Base-by-base conservation (phyloP, 805 yeast genomes). In the Candida ponderosae region DNA sequence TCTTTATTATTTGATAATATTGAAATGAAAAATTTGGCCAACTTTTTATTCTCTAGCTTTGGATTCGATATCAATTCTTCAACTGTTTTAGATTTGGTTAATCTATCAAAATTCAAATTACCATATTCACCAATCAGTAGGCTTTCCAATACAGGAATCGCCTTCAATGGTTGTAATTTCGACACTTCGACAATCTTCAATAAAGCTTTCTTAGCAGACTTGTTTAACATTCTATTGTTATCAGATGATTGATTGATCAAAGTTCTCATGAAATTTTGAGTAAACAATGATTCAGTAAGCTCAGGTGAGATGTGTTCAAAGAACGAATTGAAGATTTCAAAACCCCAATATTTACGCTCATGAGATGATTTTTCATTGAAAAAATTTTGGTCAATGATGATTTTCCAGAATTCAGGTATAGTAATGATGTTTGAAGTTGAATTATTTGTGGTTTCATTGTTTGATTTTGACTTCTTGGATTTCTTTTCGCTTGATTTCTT, bases 301-400 rank as follows among this genome's bases (percentile, higher is more conserved):
- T 47, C 32, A 10, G 51, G 38, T 3, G 57, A 44, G 6, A 56
- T 46, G 7, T 42, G 39, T 31, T 57, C 52, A 6, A 79, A 53
- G 38, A 77, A 67, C 36, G 68, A 62, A 31, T 61, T 66, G 42
- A 89, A 76, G 10, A 88, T 71, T 47, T 83, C 83, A 48, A 89
- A 76, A 0, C 96, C 97, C 73, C 86, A 74, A 57, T 71, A 84
- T 56, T 89, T 90, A 40, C 96, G 68, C 56, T 89, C 97, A 24
- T 80, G 74, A 1, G 96, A 87, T 0, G 96, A 69, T 45, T 79
- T 76, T 28, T 75, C 76, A 5, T 84, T 66, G 47, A 90, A 89
- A 41, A 84, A 74, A 4, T 82, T 72, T 48, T 87, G 93, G 53
- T 90, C 97, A 14, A 90, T 73, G 6, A 77, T 79, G 4, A 70